phyloP scores from a whole-genome alignment of 306 rosid species.

The Acmispon strigosus region DNA sequence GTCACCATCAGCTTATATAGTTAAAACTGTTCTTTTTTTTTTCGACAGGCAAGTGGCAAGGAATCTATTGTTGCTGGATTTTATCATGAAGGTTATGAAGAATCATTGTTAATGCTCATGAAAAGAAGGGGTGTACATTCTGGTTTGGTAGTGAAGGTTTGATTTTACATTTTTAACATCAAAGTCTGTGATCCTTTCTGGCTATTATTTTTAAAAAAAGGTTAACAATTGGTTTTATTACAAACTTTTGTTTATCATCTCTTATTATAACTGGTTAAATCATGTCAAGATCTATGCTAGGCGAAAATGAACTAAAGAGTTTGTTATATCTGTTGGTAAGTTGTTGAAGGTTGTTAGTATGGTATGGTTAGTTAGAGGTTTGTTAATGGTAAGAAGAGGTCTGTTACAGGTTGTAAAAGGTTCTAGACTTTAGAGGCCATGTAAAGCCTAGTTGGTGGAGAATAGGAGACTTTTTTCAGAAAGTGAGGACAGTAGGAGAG shows the following conservation, averaged over 20 bases:
- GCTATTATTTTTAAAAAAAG: neutral
- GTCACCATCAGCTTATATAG: neutral
- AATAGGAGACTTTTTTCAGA: too few species aligned
- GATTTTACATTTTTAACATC: slow-evolving; percentile 14
- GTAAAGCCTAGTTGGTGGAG: too few species aligned
- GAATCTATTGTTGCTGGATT: slow-evolving; percentile 91
- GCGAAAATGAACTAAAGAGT: too few species aligned
- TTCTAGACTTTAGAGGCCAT: too few species aligned
- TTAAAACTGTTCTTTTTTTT: neutral
- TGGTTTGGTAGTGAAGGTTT: slow-evolving; percentile 94
- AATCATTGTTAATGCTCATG: slow-evolving; percentile 89
- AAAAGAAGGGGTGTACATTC: slow-evolving; percentile 94
- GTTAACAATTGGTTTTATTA: neutral
- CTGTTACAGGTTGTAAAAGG: too few species aligned
- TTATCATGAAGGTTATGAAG: slow-evolving; percentile 94
- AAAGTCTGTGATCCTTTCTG: slow-evolving; percentile 1
- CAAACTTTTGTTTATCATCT: neutral
- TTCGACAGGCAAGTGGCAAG: slow-evolving; percentile 76
- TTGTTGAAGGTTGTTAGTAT: too few species aligned
- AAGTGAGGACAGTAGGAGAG: too few species aligned
- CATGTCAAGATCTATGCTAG: too few species aligned
- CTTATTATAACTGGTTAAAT: neutral
- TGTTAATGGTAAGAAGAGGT: too few species aligned
- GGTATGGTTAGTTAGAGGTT: too few species aligned
- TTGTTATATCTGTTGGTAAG: too few species aligned